Conservation (phyloP, 2,329 filamentous ascomycete species). For the Penicillium hesseltinei region DNA sequence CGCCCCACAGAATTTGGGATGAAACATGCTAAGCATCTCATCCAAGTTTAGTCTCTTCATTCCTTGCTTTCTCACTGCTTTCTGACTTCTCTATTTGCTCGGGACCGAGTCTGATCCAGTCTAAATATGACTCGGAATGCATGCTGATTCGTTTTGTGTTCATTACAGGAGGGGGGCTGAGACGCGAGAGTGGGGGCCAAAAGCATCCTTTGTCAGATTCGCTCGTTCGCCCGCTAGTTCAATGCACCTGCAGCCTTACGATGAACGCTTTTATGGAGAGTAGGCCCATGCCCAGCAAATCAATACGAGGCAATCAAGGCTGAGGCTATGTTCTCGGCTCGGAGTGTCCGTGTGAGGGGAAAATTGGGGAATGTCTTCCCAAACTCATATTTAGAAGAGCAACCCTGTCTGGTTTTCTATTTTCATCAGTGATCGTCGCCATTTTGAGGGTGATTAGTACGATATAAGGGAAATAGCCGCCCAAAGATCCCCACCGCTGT, state of each 20-base stretch:
- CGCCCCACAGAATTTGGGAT: background rate
- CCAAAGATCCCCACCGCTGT: background rate
- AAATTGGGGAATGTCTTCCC: background rate
- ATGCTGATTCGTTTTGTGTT: slow-evolving; percentile 1
- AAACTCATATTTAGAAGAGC: background rate
- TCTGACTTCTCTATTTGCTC: background rate
- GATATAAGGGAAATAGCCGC: background rate
- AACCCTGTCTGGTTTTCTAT: background rate
- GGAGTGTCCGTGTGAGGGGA: slow-evolving; percentile 10
- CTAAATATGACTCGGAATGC: background rate
- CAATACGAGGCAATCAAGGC: background rate
- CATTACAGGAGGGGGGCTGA: slow-evolving; percentile 11
- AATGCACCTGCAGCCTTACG: slow-evolving; percentile 27
- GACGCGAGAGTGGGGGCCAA: slow-evolving; percentile 18
- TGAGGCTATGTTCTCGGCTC: slow-evolving; percentile 6
- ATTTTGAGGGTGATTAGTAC: background rate
- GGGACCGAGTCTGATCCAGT: background rate
- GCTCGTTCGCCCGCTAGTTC: slow-evolving; percentile 18
- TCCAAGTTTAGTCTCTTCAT: background rate
- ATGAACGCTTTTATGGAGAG: slow-evolving; percentile 1
- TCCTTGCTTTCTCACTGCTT: background rate
- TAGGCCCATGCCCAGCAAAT: slow-evolving; percentile 3
- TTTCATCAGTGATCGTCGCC: background rate
- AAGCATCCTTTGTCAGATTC: slow-evolving; percentile 1
- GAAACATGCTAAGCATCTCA: background rate